These are phyloP conservation scores for Musa troglodytarum DNA, from an alignment of 176 grass and related monocot genomes.

Conservation along the genomic window DNA sequence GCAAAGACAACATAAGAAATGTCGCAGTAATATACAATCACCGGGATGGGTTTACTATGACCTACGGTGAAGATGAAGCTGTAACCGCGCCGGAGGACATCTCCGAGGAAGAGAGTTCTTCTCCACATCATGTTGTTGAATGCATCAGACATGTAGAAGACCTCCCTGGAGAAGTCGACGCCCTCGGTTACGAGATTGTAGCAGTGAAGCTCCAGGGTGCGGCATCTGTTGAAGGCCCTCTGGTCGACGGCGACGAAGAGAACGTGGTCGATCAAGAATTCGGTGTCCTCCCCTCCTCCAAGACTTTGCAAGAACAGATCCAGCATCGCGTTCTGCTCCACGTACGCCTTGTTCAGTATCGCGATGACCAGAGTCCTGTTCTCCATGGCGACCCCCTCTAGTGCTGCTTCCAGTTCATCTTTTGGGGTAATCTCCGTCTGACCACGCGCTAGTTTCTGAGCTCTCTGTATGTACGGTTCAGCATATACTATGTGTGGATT, in stretches of 20 bases:
- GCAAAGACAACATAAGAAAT: not conserved
- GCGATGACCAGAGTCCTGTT: not conserved
- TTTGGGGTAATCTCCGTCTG: not conserved
- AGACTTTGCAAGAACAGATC: slow-evolving; percentile 51
- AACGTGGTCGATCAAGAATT: slow-evolving; percentile 37
- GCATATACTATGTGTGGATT: not conserved
- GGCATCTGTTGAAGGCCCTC: slow-evolving; percentile 29
- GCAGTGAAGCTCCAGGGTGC: slow-evolving; percentile 33
- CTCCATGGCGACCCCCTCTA: not conserved
- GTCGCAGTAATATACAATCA: not conserved
- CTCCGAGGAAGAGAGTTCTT: slow-evolving; percentile 42
- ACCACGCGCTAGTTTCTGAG: slow-evolving; percentile 6
- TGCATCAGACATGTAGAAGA: slow-evolving; percentile 56
- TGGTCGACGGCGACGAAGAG: slow-evolving; percentile 47
- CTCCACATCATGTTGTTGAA: slow-evolving; percentile 84
- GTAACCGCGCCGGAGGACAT: slow-evolving; percentile 42
- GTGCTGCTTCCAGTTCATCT: not conserved
- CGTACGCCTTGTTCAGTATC: not conserved
- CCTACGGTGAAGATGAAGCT: slow-evolving; percentile 72
- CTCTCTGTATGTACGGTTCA: slow-evolving; percentile 18
- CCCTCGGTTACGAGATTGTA: not conserved
- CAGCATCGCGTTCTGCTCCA: slow-evolving; percentile 46
- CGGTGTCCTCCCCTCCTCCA: slow-evolving; percentile 40
- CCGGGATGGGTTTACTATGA: too few relatives aligned
- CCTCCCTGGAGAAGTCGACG: slow-evolving; percentile 57